Evolutionary conservation across 2,329 filamentous ascomycete genomes (phyloP).

Genomic region (Nothomitra cinnamomea): DNA sequence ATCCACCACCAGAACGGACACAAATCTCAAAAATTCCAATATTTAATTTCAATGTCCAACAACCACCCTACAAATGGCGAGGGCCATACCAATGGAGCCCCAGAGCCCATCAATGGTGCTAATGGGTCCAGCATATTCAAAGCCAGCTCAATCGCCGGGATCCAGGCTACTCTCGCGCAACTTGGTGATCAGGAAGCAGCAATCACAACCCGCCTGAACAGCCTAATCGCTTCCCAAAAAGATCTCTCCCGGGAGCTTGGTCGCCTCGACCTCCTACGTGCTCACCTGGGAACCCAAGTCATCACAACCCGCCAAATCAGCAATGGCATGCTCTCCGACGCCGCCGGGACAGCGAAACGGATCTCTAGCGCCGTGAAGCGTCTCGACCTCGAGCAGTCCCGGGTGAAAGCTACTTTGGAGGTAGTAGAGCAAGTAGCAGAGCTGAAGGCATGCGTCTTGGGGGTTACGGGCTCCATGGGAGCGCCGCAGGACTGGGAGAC

Average conservation of each 20-base stretch:
- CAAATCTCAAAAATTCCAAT: no score
- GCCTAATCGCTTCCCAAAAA: conserved; percentile 64
- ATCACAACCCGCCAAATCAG: conserved; percentile 69
- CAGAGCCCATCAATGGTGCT: background rate
- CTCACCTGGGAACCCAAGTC: conserved; percentile 72
- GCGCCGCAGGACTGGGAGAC: conserved; percentile 98
- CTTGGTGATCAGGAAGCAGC: conserved; percentile 60
- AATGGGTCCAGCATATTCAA: conserved; percentile 35
- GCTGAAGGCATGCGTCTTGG: conserved; percentile 89
- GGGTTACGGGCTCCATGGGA: conserved; percentile 90
- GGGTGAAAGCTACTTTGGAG: conserved; percentile 75
- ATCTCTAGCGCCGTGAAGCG: conserved; percentile 76
- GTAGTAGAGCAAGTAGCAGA: conserved; percentile 95
- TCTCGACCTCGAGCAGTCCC: conserved; percentile 78
- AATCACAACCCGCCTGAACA: conserved; percentile 58
- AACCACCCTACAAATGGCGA: background rate
- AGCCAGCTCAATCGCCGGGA: conserved; percentile 59
- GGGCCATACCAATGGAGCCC: background rate
- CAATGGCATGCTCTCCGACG: conserved; percentile 77
- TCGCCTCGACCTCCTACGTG: conserved; percentile 75
- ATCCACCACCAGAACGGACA: no score
- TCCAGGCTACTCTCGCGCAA: conserved; percentile 57
- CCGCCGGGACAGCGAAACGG: conserved; percentile 67
- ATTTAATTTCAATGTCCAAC: background rate
- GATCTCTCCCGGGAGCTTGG: conserved; percentile 75